phyloP scores from a whole-genome alignment of 2,329 filamentous ascomycete genomes.

The Phialophora verrucosa region DNA sequence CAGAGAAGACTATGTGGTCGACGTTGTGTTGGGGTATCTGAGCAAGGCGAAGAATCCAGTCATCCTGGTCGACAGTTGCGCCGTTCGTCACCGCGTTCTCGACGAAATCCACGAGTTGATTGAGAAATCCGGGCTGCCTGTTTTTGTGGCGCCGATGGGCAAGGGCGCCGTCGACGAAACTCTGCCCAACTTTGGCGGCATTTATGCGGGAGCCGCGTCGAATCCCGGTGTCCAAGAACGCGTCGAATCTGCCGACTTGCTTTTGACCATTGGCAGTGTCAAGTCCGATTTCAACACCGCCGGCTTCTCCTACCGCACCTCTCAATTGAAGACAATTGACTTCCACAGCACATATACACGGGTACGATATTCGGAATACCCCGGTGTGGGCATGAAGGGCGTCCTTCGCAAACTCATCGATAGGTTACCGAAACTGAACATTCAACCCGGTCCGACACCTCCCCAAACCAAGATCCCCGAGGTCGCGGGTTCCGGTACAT shows the following conservation, averaged over 20 bases:
- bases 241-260: conserved; percentile 53
- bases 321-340: conserved; percentile 78
- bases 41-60: conserved; percentile 54
- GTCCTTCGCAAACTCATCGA: conserved; percentile 74
- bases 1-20: conserved; percentile 40
- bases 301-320: conserved; percentile 66
- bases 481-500: conserved; percentile 41
- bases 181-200: conserved; percentile 55
- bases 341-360: conserved; percentile 76
- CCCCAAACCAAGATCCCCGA: conserved; percentile 61
- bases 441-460: conserved; percentile 60
- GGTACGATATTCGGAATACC: conserved; percentile 80
- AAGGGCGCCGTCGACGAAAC: conserved; percentile 60
- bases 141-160: conserved; percentile 55
- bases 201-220: conserved; percentile 55
- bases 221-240: conserved; percentile 46
- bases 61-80: conserved; percentile 61
- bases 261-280: conserved; percentile 56
- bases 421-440: conserved; percentile 62
- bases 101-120: conserved; percentile 53
- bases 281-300: conserved; percentile 55
- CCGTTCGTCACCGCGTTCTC: conserved; percentile 49
- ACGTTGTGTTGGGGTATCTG: conserved; percentile 48
- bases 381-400: conserved; percentile 76
- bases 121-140: conserved; percentile 53